phyloP scores from a whole-genome alignment of 352 stramenopile genomes.

The Pythium pyrilobum region DNA sequence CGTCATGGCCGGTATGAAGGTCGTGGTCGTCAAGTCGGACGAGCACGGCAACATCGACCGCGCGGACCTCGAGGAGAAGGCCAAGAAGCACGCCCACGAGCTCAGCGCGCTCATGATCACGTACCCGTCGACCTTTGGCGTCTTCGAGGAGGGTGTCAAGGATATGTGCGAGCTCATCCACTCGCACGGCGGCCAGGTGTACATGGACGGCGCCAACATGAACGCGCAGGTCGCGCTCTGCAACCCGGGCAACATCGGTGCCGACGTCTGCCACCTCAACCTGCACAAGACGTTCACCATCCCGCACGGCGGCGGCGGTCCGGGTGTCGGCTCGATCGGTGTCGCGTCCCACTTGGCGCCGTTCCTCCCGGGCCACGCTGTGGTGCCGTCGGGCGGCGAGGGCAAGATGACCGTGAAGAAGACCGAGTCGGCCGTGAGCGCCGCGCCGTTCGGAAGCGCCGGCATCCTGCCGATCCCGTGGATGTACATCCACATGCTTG shows the following conservation, averaged over 20 bases:
- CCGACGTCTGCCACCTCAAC: constrained; percentile 99
- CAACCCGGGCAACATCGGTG: constrained; percentile 95
- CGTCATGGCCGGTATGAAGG: constrained; percentile 98
- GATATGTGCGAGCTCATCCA: constrained; percentile 96
- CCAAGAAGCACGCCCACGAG: constrained; percentile 94
- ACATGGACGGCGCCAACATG: constrained; percentile 99
- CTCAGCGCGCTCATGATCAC: constrained; percentile 99
- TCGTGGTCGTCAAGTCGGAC: constrained; percentile 96
- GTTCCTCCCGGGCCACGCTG: constrained; percentile 93
- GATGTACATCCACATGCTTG: constrained; percentile 99
- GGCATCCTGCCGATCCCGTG: constrained; percentile 99
- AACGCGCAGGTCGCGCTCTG: constrained; percentile 99
- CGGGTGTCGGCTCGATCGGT: constrained; percentile 89
- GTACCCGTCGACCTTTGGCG: constrained; percentile 98
- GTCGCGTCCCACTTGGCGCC: constrained; percentile 94
- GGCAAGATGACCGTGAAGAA: constrained; percentile 72
- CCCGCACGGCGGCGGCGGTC: constrained; percentile 97
- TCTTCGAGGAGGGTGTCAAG: constrained; percentile 98
- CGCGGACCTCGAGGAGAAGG: constrained; percentile 93
- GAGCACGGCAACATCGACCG: constrained; percentile 96
- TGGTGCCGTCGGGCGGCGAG: constrained; percentile 80
- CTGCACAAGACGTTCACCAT: constrained; percentile 99
- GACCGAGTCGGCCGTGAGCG: constrained; percentile 83
- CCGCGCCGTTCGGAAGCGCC: constrained; percentile 96
- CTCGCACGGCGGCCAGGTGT: constrained; percentile 96